These are phyloP conservation scores for Acephala macrosclerotiorum DNA, from an alignment of 2,329 filamentous ascomycete genomes.

Conservation along the genomic window DNA sequence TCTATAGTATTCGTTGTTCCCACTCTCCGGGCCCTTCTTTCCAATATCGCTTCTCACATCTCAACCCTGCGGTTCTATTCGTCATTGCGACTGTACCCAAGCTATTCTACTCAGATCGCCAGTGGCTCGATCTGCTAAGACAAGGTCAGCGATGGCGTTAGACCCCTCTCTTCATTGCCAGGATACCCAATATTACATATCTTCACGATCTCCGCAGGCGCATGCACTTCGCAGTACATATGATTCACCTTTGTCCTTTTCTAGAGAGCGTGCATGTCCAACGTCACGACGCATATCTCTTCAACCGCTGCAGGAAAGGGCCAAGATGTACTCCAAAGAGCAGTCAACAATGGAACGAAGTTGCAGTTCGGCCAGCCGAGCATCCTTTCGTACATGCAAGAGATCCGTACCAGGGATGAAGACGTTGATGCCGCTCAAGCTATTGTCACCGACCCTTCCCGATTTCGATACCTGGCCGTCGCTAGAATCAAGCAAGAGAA, in stretches of 20 bases:
- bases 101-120: constrained; percentile 4
- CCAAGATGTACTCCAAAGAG: constrained; percentile 23
- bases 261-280: constrained; percentile 13
- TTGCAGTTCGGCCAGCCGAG: neutral
- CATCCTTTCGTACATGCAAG: constrained; percentile 21
- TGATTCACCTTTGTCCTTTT: constrained; percentile 21
- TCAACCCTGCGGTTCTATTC: neutral
- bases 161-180: constrained; percentile 13
- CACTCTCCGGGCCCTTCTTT: neutral
- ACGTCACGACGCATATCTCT: constrained; percentile 20
- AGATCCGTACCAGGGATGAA: constrained; percentile 41
- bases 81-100: constrained; percentile 3
- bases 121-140: constrained; percentile 26
- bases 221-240: constrained; percentile 27
- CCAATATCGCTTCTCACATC: constrained; percentile 5
- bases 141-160: constrained; percentile 17
- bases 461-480: constrained; percentile 24
- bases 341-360: neutral
- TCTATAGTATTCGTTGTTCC: neutral
- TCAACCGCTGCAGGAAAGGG: constrained; percentile 12
- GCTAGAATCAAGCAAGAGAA: constrained; percentile 8
- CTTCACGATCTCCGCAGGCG: constrained; percentile 16
- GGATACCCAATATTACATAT: constrained; percentile 11
- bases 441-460: constrained; percentile 30
- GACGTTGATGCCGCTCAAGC: constrained; percentile 34